These are phyloP conservation scores for Carallia brachiata DNA, from an alignment of 345 rosid genomes.

Conservation along the genomic window DNA sequence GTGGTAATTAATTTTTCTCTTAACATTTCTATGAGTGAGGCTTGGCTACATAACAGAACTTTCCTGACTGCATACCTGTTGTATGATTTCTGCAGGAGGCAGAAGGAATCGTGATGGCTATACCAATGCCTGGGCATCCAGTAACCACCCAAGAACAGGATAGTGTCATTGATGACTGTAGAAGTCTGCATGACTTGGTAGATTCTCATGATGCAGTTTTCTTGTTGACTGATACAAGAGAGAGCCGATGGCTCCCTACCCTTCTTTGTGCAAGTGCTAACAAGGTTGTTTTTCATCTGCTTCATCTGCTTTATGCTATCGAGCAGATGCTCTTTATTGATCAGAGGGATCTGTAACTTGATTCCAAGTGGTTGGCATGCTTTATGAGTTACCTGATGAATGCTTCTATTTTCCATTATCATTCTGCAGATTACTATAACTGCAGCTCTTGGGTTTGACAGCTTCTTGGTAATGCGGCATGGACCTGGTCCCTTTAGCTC, in stretches of 20 bases:
- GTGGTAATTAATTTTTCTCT: slow-evolving; percentile 51
- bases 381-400: background rate
- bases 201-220: slow-evolving; percentile 81
- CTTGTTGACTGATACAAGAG: slow-evolving; percentile 92
- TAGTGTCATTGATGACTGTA: slow-evolving; percentile 67
- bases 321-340: slow-evolving; percentile 9
- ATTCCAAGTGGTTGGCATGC: background rate
- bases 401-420: slow-evolving; percentile 7
- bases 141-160: slow-evolving; percentile 69
- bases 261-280: slow-evolving; percentile 66
- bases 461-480: slow-evolving; percentile 93
- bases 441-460: slow-evolving; percentile 83
- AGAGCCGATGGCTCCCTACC: slow-evolving; percentile 89
- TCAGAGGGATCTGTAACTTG: background rate
- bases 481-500: slow-evolving; percentile 68
- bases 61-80: slow-evolving; percentile 5
- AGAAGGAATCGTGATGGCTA: slow-evolving; percentile 72
- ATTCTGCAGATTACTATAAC: slow-evolving; percentile 67
- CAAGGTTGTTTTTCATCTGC: slow-evolving; percentile 48
- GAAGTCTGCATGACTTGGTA: slow-evolving; percentile 53
- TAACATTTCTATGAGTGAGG: slow-evolving; percentile 6
- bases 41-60: background rate
- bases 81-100: slow-evolving; percentile 46
- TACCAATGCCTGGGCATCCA: slow-evolving; percentile 99
- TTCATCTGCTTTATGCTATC: slow-evolving; percentile 8